Base-by-base conservation (phyloP, 805 yeast genomes). In the Suhomyces kilbournensis region DNA sequence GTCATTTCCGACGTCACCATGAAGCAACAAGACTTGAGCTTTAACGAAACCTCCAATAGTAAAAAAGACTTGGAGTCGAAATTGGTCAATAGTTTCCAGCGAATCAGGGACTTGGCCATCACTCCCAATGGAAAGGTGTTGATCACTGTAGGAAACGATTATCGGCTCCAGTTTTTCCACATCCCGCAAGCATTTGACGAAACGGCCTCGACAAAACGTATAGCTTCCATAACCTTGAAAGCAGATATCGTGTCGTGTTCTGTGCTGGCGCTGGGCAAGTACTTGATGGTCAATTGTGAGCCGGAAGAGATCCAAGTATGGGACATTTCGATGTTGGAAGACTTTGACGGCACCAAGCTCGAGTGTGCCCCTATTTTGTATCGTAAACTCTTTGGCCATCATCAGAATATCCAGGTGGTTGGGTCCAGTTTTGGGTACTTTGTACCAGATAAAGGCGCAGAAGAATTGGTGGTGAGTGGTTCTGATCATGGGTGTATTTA, bases 281-380 rank as follows among this genome's bases (percentile, higher is more conserved):
- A 74, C 42, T 71, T 81, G 53, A 68, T 90, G 42, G 74, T 90
- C 22, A 88, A 84, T 59, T 79, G 85, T 17, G 82, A 83, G 14
- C 86, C 90, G 0, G 90, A 87, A 60, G 94, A 88, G 62, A 66
- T 90, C 7, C 94, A 89, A 60, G 70, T 90, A 4, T 90, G 96
- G 96, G 89, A 90, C 57, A 81, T 88, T 55, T 67, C 72, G 2
- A 53, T 56, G 12, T 43, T 68, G 4, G n/a, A n/a, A 7, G 30
- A 47, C 8, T 30, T 44, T 23, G 46, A 45, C 35, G 7, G 46
- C 38, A 67, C 58, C 32, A 44, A 47, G 19, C 58, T 47, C 63
- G 22, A 61, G 76, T 38, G 28, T 20, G 77, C 75, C 52, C 80
- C 84, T 3, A 69, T 82, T 1, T 64, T 90, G 17, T 77, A 81